Conservation (phyloP, 768 basidiomycete species). For the Serpula lacrymans region DNA sequence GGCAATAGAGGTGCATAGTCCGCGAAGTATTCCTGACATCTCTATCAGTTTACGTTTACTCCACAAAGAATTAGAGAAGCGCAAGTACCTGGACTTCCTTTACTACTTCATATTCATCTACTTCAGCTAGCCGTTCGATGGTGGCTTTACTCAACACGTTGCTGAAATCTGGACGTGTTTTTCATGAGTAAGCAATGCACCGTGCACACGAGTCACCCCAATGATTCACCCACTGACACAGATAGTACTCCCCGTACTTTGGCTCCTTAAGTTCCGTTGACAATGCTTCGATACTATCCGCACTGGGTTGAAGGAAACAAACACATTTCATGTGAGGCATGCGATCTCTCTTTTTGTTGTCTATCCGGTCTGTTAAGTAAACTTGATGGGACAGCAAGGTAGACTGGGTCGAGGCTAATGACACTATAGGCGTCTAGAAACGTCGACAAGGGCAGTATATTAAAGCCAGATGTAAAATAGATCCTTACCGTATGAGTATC, state of each 20-base stretch:
- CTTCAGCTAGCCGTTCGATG: conserved; percentile 91
- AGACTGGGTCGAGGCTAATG: conserved; percentile 91
- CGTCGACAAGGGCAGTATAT: conserved; percentile 6
- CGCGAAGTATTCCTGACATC: conserved; percentile 88
- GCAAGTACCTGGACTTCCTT: conserved; percentile 86
- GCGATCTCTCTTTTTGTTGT: conserved; percentile 86
- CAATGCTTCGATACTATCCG: conserved; percentile 79
- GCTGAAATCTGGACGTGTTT: conserved; percentile 74
- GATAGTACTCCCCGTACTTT: conserved; percentile 96
- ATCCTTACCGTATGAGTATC: conserved; percentile 85
- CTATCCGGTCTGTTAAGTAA: conserved; percentile 96
- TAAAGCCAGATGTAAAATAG: background rate
- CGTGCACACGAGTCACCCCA: conserved; percentile 18
- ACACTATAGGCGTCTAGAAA: conserved; percentile 89
- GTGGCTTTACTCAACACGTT: conserved; percentile 85
- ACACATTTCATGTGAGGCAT: conserved; percentile 98
- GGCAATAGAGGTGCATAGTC: conserved; percentile 90
- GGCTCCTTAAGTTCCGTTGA: conserved; percentile 84
- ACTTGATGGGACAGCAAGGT: conserved; percentile 92
- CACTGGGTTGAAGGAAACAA: conserved; percentile 83
- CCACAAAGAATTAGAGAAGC: conserved; percentile 1
- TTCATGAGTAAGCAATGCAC: conserved; percentile 14
- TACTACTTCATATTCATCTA: conserved; percentile 95
- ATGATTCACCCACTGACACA: conserved; percentile 91
- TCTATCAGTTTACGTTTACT: conserved; percentile 2